A percentile compares a stretch with the other conserved stretches of the same genome.
These are phyloP conservation scores for Thymus mandschuricus DNA, from an alignment of 257 asterid genomes.

Conservation along the genomic window DNA sequence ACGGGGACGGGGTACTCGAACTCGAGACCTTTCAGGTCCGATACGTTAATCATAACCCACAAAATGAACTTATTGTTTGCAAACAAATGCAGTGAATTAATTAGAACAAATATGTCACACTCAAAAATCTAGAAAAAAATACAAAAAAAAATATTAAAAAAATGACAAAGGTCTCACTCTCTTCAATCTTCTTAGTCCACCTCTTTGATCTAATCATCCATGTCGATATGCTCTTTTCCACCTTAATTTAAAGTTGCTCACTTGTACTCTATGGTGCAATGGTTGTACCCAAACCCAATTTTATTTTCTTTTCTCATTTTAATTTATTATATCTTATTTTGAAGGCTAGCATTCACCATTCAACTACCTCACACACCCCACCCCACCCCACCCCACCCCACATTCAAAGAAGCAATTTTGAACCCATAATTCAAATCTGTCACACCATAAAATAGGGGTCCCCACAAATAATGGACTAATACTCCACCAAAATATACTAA, in stretches of 20 bases:
- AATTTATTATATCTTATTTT: conserved; percentile 1
- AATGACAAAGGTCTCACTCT: no score
- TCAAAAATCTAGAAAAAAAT: conserved; percentile 1
- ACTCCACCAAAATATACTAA: conserved; percentile 13
- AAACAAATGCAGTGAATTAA: conserved; percentile 1
- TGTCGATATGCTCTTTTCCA: conserved; percentile 36
- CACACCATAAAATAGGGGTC: conserved; percentile 12
- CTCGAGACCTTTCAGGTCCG: no score
- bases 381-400: conserved; percentile 18
- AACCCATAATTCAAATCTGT: conserved; percentile 28
- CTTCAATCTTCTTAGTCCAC: background rate
- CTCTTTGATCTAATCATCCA: background rate
- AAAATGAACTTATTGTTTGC: background rate
- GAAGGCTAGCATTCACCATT: conserved; percentile 21
- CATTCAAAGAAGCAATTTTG: conserved; percentile 1
- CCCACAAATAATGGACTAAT: conserved; percentile 13
- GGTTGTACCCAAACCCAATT: conserved; percentile 33
- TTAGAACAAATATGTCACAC: conserved; percentile 14
- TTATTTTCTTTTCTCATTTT: background rate
- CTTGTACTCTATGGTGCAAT: conserved; percentile 25
- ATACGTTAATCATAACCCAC: no score
- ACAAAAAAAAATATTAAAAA: no score
- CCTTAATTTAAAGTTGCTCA: conserved; percentile 24
- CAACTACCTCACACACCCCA: background rate
- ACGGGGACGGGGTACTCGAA: no score